Evolutionary conservation across 1,139 yeast genomes (phyloP).

Genomic region (Debaryomyces sp.): DNA sequence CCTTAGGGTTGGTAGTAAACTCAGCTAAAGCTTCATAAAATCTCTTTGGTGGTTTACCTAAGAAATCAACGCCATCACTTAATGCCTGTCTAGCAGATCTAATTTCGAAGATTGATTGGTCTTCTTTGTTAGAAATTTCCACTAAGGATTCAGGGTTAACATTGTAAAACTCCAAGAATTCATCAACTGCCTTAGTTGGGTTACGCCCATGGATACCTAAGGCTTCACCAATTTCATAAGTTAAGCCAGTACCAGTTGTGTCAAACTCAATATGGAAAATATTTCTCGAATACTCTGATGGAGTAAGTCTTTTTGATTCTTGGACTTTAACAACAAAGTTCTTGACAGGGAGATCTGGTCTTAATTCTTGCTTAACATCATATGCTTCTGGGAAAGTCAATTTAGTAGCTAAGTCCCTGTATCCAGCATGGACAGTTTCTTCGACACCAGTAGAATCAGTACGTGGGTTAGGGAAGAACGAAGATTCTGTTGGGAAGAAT

Average conservation of each 20-base stretch:
- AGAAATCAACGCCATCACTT: conserved; percentile 78
- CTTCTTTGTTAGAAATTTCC: conserved; percentile 72
- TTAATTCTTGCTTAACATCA: conserved; percentile 54
- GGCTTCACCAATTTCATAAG: conserved; percentile 94
- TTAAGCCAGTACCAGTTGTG: conserved; percentile 85
- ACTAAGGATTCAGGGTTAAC: conserved; percentile 69
- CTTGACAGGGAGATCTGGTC: conserved; percentile 89
- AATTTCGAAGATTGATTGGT: conserved; percentile 58
- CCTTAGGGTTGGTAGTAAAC: conserved; percentile 70
- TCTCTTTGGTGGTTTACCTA: conserved; percentile 95
- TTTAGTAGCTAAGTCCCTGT: conserved; percentile 66
- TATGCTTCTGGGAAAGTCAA: conserved; percentile 84
- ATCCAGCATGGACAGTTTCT: conserved; percentile 39
- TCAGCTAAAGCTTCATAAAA: conserved; percentile 83
- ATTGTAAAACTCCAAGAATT: conserved; percentile 72
- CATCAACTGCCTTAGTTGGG: conserved; percentile 61
- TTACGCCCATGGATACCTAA: conserved; percentile 95
- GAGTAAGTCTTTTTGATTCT: conserved; percentile 93
- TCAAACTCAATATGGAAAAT: conserved; percentile 97
- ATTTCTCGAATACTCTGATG: conserved; percentile 85
- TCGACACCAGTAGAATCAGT: conserved; percentile 38
- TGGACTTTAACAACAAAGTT: conserved; percentile 89
- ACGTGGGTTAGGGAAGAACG: conserved; percentile 63
- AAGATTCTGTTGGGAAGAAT: conserved; percentile 58
- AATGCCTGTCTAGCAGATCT: conserved; percentile 84